These are phyloP conservation scores for Parietaria judaica DNA, from an alignment of 306 rosid genomes.

Conservation along the genomic window DNA sequence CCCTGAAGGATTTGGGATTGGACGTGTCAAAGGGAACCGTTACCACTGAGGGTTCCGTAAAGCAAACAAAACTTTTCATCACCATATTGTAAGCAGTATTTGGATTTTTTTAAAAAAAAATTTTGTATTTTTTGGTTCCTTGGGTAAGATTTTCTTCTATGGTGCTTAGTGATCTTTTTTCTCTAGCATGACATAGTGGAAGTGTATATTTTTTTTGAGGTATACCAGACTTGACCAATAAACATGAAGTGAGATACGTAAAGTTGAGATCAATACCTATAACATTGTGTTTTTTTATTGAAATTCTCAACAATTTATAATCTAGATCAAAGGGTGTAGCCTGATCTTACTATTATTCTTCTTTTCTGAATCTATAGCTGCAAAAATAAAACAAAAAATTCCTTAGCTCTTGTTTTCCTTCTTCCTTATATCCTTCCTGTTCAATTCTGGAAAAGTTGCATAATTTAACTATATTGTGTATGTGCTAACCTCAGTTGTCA, in stretches of 20 bases:
- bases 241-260: no score
- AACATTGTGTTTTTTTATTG: no score
- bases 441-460: not conserved
- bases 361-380: conserved; percentile 1
- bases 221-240: no score
- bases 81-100: conserved; percentile 54
- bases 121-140: no score
- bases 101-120: no score
- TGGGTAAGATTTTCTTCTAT: not conserved
- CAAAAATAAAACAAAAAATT: not conserved
- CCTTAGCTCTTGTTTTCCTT: not conserved
- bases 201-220: no score
- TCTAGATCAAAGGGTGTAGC: not conserved
- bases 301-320: no score
- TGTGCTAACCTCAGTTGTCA: not conserved
- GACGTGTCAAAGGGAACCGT: conserved; percentile 88
- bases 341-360: not conserved
- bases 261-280: no score
- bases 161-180: not conserved
- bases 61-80: conserved; percentile 63
- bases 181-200: not conserved
- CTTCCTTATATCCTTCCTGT: not conserved
- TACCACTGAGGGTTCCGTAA: conserved; percentile 64
- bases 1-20: conserved; percentile 82
- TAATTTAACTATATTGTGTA: not conserved